Evolutionary conservation across 2,329 filamentous ascomycete genomes (phyloP).

Genomic region (Claviceps humidiphila): DNA sequence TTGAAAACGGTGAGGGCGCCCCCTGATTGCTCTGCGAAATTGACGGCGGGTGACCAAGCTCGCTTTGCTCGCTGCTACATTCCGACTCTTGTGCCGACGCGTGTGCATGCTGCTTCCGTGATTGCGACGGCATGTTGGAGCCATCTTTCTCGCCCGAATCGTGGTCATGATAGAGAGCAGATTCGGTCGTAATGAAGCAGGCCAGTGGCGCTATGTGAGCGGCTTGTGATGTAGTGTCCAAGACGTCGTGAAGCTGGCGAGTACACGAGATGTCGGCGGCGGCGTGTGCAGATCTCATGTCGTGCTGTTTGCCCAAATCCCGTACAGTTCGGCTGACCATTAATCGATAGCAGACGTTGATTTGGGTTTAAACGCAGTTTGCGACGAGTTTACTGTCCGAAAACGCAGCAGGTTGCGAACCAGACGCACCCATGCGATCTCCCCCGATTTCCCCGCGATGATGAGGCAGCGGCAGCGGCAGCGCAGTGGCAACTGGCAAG

Average conservation of each 20-base stretch:
- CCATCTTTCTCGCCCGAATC: conserved; percentile 5
- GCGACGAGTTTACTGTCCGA: neutral
- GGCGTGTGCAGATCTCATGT: conserved; percentile 2
- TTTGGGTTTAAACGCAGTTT: neutral
- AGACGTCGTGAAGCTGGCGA: neutral
- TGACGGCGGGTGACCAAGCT: conserved; percentile 1
- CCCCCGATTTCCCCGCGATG: neutral
- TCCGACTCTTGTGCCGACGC: neutral
- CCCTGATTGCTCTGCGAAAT: conserved; percentile 6
- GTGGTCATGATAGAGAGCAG: conserved; percentile 15
- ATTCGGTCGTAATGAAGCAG: conserved; percentile 24
- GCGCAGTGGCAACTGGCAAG: neutral
- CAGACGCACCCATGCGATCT: neutral
- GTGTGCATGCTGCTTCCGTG: conserved; percentile 11
- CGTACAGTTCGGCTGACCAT: neutral
- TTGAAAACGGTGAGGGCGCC: conserved; percentile 15
- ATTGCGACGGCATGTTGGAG: conserved; percentile 6
- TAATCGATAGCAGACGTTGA: neutral
- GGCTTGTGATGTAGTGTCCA: conserved; percentile 1
- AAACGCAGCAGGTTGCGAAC: neutral
- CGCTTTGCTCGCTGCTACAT: neutral
- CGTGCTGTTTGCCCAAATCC: neutral
- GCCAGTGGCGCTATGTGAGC: conserved; percentile 14
- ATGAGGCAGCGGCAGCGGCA: neutral
- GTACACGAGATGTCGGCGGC: neutral